A percentile compares a stretch with the other conserved stretches of the same genome.
phyloP scores from a whole-genome alignment of 192 early-diverging fungal species.

The Funneliformis mosseae region DNA sequence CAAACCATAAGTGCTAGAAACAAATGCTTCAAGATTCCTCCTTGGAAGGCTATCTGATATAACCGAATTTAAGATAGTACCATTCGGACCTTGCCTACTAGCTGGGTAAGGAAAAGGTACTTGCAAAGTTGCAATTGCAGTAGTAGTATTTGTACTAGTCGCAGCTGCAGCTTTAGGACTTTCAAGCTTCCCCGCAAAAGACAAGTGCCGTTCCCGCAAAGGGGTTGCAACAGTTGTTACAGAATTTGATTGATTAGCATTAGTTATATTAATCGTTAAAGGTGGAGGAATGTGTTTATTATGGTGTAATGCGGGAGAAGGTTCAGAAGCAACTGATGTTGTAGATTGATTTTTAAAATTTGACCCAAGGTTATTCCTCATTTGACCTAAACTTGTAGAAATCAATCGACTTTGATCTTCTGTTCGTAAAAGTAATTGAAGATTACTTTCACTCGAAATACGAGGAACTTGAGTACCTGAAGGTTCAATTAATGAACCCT shows the following conservation, averaged over 20 bases:
- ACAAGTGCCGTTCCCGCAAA: conserved; percentile 14
- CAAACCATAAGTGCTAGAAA: conserved; percentile 33
- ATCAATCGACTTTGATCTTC: conserved; percentile 36
- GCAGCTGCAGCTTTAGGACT: conserved; percentile 49
- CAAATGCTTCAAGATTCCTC: conserved; percentile 19
- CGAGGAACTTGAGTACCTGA: conserved; percentile 32
- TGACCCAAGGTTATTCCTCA: conserved; percentile 30
- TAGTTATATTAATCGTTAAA: background rate
- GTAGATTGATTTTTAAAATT: conserved; percentile 42
- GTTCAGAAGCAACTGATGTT: conserved; percentile 39
- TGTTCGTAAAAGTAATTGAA: conserved; percentile 26
- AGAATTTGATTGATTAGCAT: conserved; percentile 5
- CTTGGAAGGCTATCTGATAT: background rate
- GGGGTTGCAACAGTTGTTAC: conserved; percentile 7
- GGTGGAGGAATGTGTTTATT: background rate
- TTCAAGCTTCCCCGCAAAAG: conserved; percentile 24
- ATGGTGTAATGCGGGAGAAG: conserved; percentile 19
- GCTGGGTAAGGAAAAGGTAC: conserved; percentile 36
- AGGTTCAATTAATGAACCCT: conserved; percentile 17
- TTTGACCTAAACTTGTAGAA: conserved; percentile 29
- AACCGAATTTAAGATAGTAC: background rate
- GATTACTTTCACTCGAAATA: conserved; percentile 45
- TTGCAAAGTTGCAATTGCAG: conserved; percentile 46
- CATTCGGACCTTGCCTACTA: conserved; percentile 5
- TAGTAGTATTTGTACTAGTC: conserved; percentile 49